Percentiles rank a stretch among this genome's conserved stretches.
Evolutionary conservation across 208 protist species (phyloP).

Genomic region (Phytomonas francai): DNA sequence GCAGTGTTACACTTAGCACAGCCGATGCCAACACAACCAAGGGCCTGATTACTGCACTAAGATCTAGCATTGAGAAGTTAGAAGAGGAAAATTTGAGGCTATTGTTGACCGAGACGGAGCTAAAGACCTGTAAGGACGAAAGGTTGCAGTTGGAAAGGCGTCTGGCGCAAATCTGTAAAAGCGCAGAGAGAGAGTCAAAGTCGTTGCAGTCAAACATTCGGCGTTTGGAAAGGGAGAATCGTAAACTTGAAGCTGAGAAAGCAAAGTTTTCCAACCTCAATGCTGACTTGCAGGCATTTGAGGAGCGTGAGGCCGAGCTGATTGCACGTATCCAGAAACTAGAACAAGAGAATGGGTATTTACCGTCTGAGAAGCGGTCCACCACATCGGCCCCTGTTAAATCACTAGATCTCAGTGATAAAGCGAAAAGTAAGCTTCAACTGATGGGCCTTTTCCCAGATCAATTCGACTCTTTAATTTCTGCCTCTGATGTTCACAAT

Average conservation of each 20-base stretch:
- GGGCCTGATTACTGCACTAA: neutral
- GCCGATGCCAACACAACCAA: neutral
- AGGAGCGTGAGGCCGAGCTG: neutral
- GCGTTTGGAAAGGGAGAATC: neutral
- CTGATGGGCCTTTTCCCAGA: neutral
- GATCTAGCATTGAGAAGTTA: constrained; percentile 8
- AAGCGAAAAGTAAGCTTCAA: neutral
- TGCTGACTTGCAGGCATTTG: neutral
- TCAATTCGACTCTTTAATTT: neutral
- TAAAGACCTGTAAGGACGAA: neutral
- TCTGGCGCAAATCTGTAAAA: neutral
- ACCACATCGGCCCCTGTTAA: neutral
- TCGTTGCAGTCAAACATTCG: neutral
- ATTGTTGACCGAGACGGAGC: neutral
- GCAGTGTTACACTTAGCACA: neutral
- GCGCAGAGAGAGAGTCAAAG: neutral
- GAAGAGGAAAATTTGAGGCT: neutral
- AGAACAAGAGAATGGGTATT: neutral
- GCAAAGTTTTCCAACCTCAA: neutral
- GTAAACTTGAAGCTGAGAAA: neutral
- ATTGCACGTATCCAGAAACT: neutral
- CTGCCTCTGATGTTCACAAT: neutral
- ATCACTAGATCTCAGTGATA: neutral
- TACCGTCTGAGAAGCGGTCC: neutral
- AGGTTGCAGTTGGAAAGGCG: neutral